Evolutionary conservation across 345 rosid genomes (phyloP).

Genomic region (Salix viminalis): DNA sequence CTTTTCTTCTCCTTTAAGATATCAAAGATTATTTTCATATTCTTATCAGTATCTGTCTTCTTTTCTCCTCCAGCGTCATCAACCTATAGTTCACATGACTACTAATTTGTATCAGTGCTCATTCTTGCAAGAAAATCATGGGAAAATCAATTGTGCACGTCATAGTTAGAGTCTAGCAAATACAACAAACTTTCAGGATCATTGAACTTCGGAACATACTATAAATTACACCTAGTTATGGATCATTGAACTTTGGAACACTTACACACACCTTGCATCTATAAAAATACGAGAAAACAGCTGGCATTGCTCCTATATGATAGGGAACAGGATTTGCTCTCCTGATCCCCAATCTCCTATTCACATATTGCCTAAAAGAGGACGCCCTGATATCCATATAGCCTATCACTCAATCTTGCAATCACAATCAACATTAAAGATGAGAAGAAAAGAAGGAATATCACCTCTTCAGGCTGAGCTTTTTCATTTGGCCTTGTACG

Average conservation of each 20-base stretch:
- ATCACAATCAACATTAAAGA: not conserved
- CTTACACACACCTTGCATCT: not conserved
- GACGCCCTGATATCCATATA: too few species aligned
- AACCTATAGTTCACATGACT: slow-evolving; percentile 38
- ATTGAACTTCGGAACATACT: too few species aligned
- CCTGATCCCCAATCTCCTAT: not conserved
- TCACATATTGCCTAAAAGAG: too few species aligned
- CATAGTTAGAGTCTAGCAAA: too few species aligned
- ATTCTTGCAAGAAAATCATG: too few species aligned
- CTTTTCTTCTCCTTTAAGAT: slow-evolving; percentile 52
- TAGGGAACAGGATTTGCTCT: not conserved
- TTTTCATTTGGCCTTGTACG: slow-evolving; percentile 52
- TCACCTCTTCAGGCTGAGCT: slow-evolving; percentile 74
- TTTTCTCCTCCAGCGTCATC: slow-evolving; percentile 50
- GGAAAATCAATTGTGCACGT: too few species aligned
- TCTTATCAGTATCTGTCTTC: slow-evolving; percentile 82
- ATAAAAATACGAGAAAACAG: not conserved
- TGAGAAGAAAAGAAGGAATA: not conserved
- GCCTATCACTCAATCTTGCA: not conserved
- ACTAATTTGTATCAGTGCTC: not conserved
- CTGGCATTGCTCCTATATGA: too few species aligned
- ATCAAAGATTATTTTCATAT: slow-evolving; percentile 68
- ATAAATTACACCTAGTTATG: too few species aligned
- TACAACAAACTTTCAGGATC: too few species aligned
- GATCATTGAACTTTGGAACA: too few species aligned